phyloP scores from a whole-genome alignment of 1,284 basidiomycete species.

The Xerocomus cyaneibrunnescens region DNA sequence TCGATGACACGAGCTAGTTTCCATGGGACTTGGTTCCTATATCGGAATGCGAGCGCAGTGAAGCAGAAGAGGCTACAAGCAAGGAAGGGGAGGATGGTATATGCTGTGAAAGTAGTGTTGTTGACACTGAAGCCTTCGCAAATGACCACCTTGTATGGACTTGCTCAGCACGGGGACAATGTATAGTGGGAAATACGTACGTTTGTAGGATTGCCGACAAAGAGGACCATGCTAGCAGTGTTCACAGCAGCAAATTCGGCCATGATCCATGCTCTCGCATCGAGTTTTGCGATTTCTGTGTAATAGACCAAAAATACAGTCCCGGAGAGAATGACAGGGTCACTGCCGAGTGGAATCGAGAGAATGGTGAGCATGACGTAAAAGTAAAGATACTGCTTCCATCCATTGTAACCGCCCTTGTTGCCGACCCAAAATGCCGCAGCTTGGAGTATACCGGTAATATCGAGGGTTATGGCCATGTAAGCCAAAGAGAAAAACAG shows the following conservation, averaged over 20 bases:
- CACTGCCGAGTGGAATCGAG: conserved; percentile 86
- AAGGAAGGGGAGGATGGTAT: conserved; percentile 75
- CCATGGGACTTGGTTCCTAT: conserved; percentile 45
- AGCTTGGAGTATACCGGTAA: conserved; percentile 84
- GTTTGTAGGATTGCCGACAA: conserved; percentile 74
- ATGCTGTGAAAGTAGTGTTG: conserved; percentile 63
- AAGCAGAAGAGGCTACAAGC: conserved; percentile 58
- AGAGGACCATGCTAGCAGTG: conserved; percentile 68
- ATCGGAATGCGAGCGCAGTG: conserved; percentile 53
- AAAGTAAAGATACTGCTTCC: conserved; percentile 79
- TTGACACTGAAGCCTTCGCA: conserved; percentile 62
- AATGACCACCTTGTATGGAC: conserved; percentile 45
- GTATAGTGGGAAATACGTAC: conserved; percentile 33
- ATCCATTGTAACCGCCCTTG: no score
- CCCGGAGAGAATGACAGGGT: conserved; percentile 84
- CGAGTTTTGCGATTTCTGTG: conserved; percentile 64
- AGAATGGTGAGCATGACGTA: conserved; percentile 78
- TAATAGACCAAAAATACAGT: conserved; percentile 88
- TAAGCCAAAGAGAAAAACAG: conserved; percentile 93
- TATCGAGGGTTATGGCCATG: conserved; percentile 90
- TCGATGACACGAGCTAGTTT: no score
- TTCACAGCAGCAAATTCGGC: conserved; percentile 72
- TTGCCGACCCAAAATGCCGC: no score
- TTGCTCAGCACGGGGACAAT: background rate
- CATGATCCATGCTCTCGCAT: no score